Conservation (phyloP, 2,329 filamentous ascomycete species). For the Xylaria sp. region DNA sequence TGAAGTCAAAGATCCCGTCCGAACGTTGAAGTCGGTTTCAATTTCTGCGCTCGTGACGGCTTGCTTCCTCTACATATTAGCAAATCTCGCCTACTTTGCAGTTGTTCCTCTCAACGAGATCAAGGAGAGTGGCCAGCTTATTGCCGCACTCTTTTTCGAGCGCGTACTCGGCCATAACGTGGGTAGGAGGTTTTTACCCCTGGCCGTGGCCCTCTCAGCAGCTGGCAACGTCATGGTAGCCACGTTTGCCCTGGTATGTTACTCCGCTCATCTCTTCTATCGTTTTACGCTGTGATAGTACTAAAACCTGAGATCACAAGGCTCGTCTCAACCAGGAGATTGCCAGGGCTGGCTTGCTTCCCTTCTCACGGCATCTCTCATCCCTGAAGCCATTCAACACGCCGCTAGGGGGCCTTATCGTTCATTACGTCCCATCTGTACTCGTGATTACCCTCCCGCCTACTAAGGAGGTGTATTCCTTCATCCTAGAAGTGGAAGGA, state of each 20-base stretch:
- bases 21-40: conserved; percentile 58
- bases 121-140: conserved; percentile 59
- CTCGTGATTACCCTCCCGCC: conserved; percentile 62
- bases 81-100: conserved; percentile 58
- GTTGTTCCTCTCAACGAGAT: conserved; percentile 65
- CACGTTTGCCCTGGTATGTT: conserved; percentile 58
- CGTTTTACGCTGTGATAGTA: not conserved
- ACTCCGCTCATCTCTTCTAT: not conserved
- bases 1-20: conserved; percentile 63
- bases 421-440: conserved; percentile 64
- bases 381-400: conserved; percentile 62
- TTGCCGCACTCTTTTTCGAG: conserved; percentile 64
- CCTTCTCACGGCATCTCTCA: conserved; percentile 55
- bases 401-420: conserved; percentile 60
- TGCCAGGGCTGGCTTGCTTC: conserved; percentile 64
- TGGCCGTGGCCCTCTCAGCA: conserved; percentile 62
- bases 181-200: conserved; percentile 53
- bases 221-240: conserved; percentile 70
- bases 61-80: conserved; percentile 59
- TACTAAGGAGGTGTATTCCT: conserved; percentile 61
- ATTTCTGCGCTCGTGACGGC: conserved; percentile 56
- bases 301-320: conserved; percentile 26
- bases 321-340: conserved; percentile 68
- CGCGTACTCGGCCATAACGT: conserved; percentile 54
- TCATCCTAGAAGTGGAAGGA: conserved; percentile 67